A percentile compares a stretch with the other conserved stretches of the same genome.
Evolutionary conservation across 1,284 basidiomycete species (phyloP).

Genomic region (Phellinidium pouzarii): DNA sequence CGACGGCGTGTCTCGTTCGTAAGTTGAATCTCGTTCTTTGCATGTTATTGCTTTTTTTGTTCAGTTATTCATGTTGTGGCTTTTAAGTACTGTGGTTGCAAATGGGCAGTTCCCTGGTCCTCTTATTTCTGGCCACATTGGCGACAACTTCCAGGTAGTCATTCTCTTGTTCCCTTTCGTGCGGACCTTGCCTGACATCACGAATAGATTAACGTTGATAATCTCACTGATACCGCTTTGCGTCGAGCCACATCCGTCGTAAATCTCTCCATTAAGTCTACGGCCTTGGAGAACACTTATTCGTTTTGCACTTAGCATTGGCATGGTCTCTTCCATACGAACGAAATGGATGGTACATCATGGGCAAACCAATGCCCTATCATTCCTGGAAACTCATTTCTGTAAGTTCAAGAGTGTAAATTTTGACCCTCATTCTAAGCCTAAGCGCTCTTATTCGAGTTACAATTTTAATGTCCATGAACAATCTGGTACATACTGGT

Average conservation of each 20-base stretch:
- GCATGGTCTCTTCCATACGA: conserved; percentile 27
- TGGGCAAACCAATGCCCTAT: conserved; percentile 34
- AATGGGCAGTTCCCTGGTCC: too few species aligned
- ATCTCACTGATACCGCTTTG: conserved; percentile 20
- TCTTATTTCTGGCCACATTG: too few species aligned
- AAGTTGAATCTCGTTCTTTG: too few species aligned
- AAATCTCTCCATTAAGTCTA: not conserved
- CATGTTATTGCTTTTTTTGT: too few species aligned
- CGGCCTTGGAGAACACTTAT: not conserved
- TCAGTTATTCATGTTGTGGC: too few species aligned
- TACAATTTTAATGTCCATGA: conserved; percentile 24
- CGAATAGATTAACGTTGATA: not conserved
- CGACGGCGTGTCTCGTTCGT: too few species aligned
- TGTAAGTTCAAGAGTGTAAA: not conserved
- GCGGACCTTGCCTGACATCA: too few species aligned
- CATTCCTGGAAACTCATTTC: conserved; percentile 24
- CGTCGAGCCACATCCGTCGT: conserved; percentile 24
- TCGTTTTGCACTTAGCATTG: conserved; percentile 19
- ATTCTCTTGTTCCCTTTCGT: too few species aligned
- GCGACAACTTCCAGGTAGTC: too few species aligned
- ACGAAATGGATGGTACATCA: conserved; percentile 31
- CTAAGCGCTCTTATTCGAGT: not conserved
- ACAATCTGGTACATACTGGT: conserved; percentile 28
- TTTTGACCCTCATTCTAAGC: conserved; percentile 5
- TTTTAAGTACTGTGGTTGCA: too few species aligned